Base-by-base conservation (phyloP, 2,329 filamentous ascomycete genomes). In the Aspergillus sp. region DNA sequence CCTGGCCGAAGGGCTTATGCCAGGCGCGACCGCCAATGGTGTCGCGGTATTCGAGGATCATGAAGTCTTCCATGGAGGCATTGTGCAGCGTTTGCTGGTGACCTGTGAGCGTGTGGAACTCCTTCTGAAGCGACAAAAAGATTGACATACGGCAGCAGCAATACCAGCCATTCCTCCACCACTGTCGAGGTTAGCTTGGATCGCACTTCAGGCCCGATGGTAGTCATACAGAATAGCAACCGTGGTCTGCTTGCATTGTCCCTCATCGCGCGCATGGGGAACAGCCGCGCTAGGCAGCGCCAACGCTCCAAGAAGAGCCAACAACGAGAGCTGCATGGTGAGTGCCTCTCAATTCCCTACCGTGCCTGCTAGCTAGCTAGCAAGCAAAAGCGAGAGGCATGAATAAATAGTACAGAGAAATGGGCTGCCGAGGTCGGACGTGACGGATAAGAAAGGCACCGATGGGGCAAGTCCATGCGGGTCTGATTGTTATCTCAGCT, bases 81-180 rank as follows among this genome's bases (percentile, higher is more conserved):
- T 89, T 87, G 4, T 80, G 75, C 5, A 90, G 72, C 2, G 86
- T 81, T 79, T 89, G 85, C 79, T 30, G 28, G 9, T 30, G 3
- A 30, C 28, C 1, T 30, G 4, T 30, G 28, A 30, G 28, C 28
- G 12, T 12, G 4, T 30, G 28, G 28, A 1, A 19, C 55, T 53
- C 5, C 23, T 30, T 21, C 4, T n/a, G 7, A 13, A 13, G 32
- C 12, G 32, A 17, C 13, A 15, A 7, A 41, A 19, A 4, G 0
- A 15, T 9, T 13, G 2, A 59, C 76, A 61, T 71, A 81, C 79
- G 13, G 86, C 87, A 10, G 87, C 85, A 8, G 86, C 84, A 47
- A 89, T 85, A 7, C 87, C 87, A 1, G 86, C 81, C 50, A 86
- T 83, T 10, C 87, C 87, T 13, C 81, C 87, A 32, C 87, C 87